Evolutionary conservation across 106 monocot species (phyloP), one percentile per base, ranked within the genome.

Genomic region (Agapanthus africanus): DNA sequence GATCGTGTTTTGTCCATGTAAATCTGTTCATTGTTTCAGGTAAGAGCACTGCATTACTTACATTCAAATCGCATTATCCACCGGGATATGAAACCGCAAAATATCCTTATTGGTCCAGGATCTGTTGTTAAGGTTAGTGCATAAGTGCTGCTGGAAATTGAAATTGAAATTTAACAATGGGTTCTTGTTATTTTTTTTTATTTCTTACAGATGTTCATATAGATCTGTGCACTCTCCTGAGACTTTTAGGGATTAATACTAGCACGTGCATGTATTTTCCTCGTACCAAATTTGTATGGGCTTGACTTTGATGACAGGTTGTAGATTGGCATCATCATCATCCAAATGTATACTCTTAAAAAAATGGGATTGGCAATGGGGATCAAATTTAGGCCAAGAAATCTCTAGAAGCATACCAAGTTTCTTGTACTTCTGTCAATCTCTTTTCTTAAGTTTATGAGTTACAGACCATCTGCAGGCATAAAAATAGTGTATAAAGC

Each of bases 31-130:
- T 63, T 75, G 47, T 73, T 70, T 59, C 78, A 99, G 97, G 97
- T 92, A 15, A 86, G 84, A 79, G 97, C 97, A 40, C 73, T 99
- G 56, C 63, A 99, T 75, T 99, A 99, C 68, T 90, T 99, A 60
- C 97, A 99, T 59, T 92, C 97, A 19, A 99, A 99, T 73, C 92
- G 97, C 63, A 92, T 99, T 63, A 99, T 99, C 38, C 97, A 99
- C 77, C 86, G 97, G 23, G 97, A 99, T 75, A 99, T 99, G 97
- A 99, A 99, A 71, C 97, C 97, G 14, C 92, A 99, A 74, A 99
- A 99, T 66, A 99, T 99, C 49, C 89, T 99, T 54, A 92, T 92
- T 70, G 86, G 92, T 11, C 77, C 92, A 42, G 92, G 89, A 72
- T 99, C 89, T 65, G 75, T 99, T 76, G 92, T 99, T 54, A 99